A percentile compares a stretch with the other conserved stretches of the same genome.
These are phyloP conservation scores for Fusarium udum DNA, from an alignment of 2,329 filamentous ascomycete species.

Conservation along the genomic window DNA sequence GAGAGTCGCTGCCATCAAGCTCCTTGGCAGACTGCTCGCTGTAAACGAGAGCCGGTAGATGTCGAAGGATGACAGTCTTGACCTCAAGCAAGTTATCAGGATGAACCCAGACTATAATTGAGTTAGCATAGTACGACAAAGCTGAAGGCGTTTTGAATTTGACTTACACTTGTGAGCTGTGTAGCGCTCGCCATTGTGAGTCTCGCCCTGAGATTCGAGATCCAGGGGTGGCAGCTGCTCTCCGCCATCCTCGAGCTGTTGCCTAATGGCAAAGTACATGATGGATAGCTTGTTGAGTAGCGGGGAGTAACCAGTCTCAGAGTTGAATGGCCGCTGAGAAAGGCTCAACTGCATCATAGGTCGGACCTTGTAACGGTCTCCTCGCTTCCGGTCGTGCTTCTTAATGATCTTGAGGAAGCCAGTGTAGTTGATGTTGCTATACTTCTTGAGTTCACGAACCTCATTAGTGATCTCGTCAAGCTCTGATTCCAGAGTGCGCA, in stretches of 20 bases:
- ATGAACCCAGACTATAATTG: constrained; percentile 83
- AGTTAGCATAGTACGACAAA: constrained; percentile 1
- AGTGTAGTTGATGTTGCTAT: constrained; percentile 95
- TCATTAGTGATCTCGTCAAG: constrained; percentile 90
- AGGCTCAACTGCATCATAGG: constrained; percentile 92
- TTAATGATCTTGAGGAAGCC: constrained; percentile 98
- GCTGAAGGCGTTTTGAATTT: not conserved
- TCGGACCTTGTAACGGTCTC: constrained; percentile 84
- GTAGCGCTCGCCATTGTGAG: constrained; percentile 75
- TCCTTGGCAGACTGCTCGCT: constrained; percentile 87
- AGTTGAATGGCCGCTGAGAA: constrained; percentile 91
- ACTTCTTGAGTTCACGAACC: constrained; percentile 92
- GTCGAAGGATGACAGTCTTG: constrained; percentile 93
- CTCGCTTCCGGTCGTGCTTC: constrained; percentile 96
- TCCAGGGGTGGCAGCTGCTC: constrained; percentile 55
- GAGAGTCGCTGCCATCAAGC: constrained; percentile 82
- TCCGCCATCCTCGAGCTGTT: constrained; percentile 72
- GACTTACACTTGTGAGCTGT: constrained; percentile 84
- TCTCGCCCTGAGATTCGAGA: constrained; percentile 63
- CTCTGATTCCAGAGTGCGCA: constrained; percentile 79
- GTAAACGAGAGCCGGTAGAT: constrained; percentile 90
- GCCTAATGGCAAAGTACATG: constrained; percentile 94
- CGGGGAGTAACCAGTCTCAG: constrained; percentile 86
- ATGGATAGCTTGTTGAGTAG: constrained; percentile 89
- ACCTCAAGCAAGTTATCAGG: constrained; percentile 95